phyloP scores from a whole-genome alignment of 129 eudicot species.

The Logfia minima region DNA sequence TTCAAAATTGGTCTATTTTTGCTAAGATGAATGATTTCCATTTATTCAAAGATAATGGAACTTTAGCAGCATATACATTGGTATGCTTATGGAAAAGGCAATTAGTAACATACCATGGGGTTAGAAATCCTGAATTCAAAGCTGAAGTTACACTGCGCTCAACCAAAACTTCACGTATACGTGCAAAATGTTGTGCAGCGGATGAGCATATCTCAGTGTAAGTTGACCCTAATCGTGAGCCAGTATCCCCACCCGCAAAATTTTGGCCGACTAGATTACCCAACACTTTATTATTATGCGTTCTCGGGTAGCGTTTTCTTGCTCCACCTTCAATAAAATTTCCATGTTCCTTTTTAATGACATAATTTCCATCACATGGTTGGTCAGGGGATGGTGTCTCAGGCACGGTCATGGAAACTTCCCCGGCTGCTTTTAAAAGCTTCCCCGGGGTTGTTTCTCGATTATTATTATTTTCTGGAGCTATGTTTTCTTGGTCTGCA shows the following conservation, averaged over 20 bases:
- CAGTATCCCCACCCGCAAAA: conserved; percentile 30
- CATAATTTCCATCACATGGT: conserved; percentile 52
- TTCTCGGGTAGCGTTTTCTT: conserved; percentile 69
- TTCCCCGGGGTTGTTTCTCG: conserved; percentile 73
- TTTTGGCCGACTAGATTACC: conserved; percentile 45
- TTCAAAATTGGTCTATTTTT: not conserved
- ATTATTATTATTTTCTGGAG: conserved; percentile 45
- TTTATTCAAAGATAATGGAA: not conserved
- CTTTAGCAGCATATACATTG: conserved; percentile 3
- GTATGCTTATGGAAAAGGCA: not conserved
- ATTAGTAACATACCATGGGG: conserved; percentile 72
- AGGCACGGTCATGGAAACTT: conserved; percentile 64
- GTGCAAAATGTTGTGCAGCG: conserved; percentile 87
- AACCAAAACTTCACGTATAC: conserved; percentile 82
- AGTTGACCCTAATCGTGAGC: conserved; percentile 63
- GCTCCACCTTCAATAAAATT: conserved; percentile 73
- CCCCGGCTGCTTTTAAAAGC: conserved; percentile 48
- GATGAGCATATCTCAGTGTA: conserved; percentile 74
- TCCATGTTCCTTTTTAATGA: conserved; percentile 70
- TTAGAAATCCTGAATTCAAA: conserved; percentile 79
- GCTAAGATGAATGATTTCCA: not conserved
- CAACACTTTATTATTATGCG: conserved; percentile 39
- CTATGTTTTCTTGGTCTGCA: conserved; percentile 65
- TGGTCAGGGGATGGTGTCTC: conserved; percentile 91
- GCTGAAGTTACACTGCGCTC: conserved; percentile 90